Evolutionary conservation across 1,139 yeast species (phyloP), one percentile per base, ranked within the genome.

Genomic region (Insectozyma bohioensis): DNA sequence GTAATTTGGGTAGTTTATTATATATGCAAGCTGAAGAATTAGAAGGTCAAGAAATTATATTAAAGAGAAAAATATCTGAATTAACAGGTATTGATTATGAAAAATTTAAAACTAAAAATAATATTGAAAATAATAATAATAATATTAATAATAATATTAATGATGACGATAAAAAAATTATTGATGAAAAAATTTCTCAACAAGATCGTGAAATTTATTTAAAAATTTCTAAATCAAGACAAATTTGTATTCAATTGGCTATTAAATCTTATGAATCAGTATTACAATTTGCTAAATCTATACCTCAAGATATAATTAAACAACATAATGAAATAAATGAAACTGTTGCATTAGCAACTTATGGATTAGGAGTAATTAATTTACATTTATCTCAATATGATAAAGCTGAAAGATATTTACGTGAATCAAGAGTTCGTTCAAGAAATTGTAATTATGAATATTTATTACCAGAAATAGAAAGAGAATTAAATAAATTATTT

Each of bases 281-380:
- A 17, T 56, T 81, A 20, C 67, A 64, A 23, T 75, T 76, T 27
- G 71, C 83, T 4, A 77, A 75, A 42, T 60, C 67, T 22, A 52
- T 78, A 6, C 78, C 81, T 2, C 49, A 39, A 28, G 61, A 54
- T 13, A 40, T 45, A 22, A 46, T 47, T 32, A 48, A 45, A 20
- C 40, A 43, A 26, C 47, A 51, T 30, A 35, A 42, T 30, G 47
- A 52, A 25, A 53, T 65, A 13, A 47, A 47, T 32, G 87, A 85
- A 43, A 79, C 85, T 2, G 77, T 83, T 20, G 95, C 95, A 0
- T 64, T 87, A 49, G 78, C 95, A 1, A 79, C 87, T 0, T 90
- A 86, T 51, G 95, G 95, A 0, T 64, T 86, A 25, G 97, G 96
- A 0, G 95, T 88, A 4, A 72, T 86, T 11, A 72, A 78, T 31